These are phyloP conservation scores for Dichomitus squalens DNA, from an alignment of 1,284 basidiomycete species.

Conservation along the genomic window DNA sequence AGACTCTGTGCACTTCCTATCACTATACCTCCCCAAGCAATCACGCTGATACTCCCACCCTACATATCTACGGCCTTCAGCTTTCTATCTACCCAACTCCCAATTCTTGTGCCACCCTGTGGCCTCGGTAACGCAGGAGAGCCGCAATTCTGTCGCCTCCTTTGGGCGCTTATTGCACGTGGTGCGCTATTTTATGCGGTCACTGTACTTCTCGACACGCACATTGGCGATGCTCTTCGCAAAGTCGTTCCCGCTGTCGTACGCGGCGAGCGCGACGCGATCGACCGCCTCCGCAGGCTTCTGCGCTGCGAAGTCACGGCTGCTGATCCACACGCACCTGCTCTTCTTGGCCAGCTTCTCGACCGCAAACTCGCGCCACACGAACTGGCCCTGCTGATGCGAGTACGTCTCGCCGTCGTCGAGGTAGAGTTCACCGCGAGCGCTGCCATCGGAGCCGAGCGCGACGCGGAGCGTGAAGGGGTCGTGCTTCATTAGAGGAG, in stretches of 20 bases:
- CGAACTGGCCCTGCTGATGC: slow-evolving; percentile 77
- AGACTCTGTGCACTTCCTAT: no score
- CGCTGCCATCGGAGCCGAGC: slow-evolving; percentile 64
- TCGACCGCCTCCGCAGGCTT: slow-evolving; percentile 52
- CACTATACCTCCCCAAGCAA: no score
- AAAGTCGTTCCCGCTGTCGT: slow-evolving; percentile 64
- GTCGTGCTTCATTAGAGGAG: slow-evolving; percentile 87
- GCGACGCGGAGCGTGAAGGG: slow-evolving; percentile 93
- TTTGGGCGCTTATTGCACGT: no score
- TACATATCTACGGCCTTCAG: no score
- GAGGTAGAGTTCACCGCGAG: slow-evolving; percentile 88
- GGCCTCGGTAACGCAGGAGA: no score
- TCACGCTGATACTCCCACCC: no score
- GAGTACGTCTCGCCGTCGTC: slow-evolving; percentile 92
- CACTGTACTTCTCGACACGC: slow-evolving; percentile 76
- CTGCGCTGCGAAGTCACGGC: slow-evolving; percentile 52
- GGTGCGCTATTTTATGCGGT: no score
- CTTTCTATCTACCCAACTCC: no score
- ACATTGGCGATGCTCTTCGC: slow-evolving; percentile 69
- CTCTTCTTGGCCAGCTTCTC: slow-evolving; percentile 42
- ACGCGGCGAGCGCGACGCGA: slow-evolving; percentile 49
- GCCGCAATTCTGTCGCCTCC: no score
- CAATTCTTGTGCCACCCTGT: no score
- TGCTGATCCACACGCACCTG: slow-evolving; percentile 52
- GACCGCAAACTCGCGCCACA: slow-evolving; percentile 80